These are phyloP conservation scores for Podospora pseudopauciseta DNA, from an alignment of 495 filamentous ascomycete species.

Conservation along the genomic window DNA sequence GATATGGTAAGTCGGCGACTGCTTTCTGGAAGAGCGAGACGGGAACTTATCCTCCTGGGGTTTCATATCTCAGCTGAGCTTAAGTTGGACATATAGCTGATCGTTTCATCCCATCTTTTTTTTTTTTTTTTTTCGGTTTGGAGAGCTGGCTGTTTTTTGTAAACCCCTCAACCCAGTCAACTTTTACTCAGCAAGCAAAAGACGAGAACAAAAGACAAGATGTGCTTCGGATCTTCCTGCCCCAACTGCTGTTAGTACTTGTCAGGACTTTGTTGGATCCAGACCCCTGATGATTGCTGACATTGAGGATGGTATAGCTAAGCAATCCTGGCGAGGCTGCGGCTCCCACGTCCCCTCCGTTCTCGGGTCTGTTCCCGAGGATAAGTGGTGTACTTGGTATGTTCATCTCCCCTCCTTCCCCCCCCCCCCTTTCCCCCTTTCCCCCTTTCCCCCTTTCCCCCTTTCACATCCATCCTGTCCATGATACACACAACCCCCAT, in stretches of 20 bases:
- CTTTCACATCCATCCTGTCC: neutral
- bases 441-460: neutral
- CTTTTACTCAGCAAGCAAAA: neutral
- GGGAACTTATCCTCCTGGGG: neutral
- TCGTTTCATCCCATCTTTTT: neutral
- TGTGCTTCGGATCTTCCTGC: constrained; percentile 42
- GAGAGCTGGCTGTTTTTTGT: neutral
- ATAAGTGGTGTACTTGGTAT: constrained; percentile 56
- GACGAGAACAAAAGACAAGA: constrained; percentile 20
- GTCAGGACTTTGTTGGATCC: too few species aligned
- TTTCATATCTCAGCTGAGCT: neutral
- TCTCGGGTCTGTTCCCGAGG: constrained; percentile 53
- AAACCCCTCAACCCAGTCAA: neutral
- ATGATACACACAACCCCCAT: neutral
- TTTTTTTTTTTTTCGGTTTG: too few species aligned
- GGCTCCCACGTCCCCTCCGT: constrained; percentile 59
- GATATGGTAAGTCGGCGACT: neutral
- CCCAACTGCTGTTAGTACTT: constrained; percentile 33
- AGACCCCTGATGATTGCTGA: neutral
- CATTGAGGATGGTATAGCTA: constrained; percentile 42
- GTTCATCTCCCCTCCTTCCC: neutral
- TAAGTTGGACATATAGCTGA: neutral
- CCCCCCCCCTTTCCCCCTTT: neutral
- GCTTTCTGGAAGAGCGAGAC: neutral
- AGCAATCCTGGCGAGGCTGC: constrained; percentile 65